phyloP scores from a whole-genome alignment of 805 yeast genomes.

The Kodamaea neixiangensis region DNA sequence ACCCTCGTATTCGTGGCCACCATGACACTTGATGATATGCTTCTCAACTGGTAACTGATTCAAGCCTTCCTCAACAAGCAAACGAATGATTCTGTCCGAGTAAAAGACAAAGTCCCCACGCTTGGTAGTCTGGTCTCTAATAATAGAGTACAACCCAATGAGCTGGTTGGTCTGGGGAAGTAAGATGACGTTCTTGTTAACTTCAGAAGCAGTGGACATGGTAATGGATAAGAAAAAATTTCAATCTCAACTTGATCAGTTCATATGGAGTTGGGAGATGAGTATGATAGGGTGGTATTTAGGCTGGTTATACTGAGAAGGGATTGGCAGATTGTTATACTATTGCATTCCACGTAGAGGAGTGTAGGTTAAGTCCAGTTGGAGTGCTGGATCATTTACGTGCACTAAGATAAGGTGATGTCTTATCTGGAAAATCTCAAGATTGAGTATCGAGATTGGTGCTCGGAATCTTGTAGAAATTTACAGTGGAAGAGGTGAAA shows the following conservation, averaged over 20 bases:
- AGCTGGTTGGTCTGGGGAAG: conserved; percentile 91
- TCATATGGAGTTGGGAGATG: neutral
- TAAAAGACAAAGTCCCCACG: conserved; percentile 95
- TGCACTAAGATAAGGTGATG: neutral
- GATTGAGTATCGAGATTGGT: too few species aligned
- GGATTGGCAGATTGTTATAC: too few species aligned
- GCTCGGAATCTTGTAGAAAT: too few species aligned
- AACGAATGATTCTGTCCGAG: conserved; percentile 90
- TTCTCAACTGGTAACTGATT: conserved; percentile 89
- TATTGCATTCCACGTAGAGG: too few species aligned
- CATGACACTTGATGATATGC: conserved; percentile 69
- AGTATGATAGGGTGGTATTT: too few species aligned
- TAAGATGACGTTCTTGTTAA: conserved; percentile 57
- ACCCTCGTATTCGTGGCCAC: conserved; percentile 72
- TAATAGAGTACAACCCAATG: conserved; percentile 83
- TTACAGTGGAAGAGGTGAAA: too few species aligned
- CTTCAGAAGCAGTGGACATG: conserved; percentile 23
- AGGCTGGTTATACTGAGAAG: too few species aligned
- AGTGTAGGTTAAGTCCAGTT: neutral
- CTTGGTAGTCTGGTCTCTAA: conserved; percentile 76
- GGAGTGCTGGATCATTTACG: neutral
- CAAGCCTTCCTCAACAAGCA: conserved; percentile 92
- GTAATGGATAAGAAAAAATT: neutral
- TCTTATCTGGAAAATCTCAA: neutral
- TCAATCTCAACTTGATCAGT: neutral